These are phyloP conservation scores for Fraxinus quadrangulata DNA, from an alignment of 257 asterid genomes.

Conservation along the genomic window DNA sequence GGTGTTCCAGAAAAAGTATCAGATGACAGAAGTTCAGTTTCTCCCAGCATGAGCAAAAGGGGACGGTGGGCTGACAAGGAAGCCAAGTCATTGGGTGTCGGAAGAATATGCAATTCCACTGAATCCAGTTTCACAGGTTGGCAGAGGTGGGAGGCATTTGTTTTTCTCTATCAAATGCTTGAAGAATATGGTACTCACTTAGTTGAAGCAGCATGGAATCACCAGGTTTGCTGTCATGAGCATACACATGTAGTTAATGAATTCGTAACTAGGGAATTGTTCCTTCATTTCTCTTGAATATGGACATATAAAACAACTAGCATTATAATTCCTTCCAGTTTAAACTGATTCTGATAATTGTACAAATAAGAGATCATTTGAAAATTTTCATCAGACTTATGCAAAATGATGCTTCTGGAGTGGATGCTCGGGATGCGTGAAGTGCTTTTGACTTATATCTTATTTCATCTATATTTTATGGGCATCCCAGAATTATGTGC, in stretches of 20 bases:
- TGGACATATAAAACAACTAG: conserved; percentile 8
- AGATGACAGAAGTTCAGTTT: conserved; percentile 38
- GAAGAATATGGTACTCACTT: conserved; percentile 97
- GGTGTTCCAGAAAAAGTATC: conserved; percentile 43
- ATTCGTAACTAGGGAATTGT: neutral
- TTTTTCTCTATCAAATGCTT: conserved; percentile 92
- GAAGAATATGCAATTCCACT: conserved; percentile 47
- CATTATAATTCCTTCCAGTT: neutral
- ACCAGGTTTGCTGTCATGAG: conserved; percentile 62
- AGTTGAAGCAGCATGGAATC: conserved; percentile 98
- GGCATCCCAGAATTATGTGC: conserved; percentile 7
- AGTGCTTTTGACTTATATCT: conserved; percentile 9
- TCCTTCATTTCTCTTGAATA: conserved; percentile 12
- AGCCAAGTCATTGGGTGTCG: conserved; percentile 88
- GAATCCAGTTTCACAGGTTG: conserved; percentile 44
- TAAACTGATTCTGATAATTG: neutral
- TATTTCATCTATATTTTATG: conserved; percentile 3
- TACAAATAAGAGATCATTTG: neutral
- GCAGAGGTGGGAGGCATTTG: conserved; percentile 88
- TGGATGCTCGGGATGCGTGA: neutral
- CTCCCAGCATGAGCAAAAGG: conserved; percentile 55
- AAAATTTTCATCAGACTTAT: neutral
- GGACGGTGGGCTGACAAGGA: conserved; percentile 89
- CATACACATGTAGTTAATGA: conserved; percentile 6
- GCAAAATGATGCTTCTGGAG: conserved; percentile 15